Base-by-base conservation (phyloP, 169 alveolate species). In the Eimeria necatrix region DNA sequence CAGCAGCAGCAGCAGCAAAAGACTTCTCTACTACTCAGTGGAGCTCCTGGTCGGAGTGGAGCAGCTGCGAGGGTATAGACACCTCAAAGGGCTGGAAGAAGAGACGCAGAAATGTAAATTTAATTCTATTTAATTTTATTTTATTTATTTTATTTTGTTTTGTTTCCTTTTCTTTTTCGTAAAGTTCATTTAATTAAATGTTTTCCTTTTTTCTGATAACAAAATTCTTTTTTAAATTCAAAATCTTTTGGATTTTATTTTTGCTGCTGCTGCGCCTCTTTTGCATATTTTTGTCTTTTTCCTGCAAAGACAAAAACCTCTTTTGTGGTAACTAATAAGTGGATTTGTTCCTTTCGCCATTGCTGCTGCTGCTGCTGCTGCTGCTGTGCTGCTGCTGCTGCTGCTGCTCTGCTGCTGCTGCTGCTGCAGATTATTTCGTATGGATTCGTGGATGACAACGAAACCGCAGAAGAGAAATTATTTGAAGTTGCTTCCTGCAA, bases 31-130 rank as follows among this genome's bases (percentile, higher is more conserved):
- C 89, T 16, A 48, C 87, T 12, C 64, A 48, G 61, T 89, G 73
- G 87, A 18, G 52, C 16, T 32, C 26, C 1, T 89, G 94, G 94
- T 16, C 64, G 14, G 41, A 16, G 14, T 89, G 94, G 94, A 89
- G 94, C 59, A 89, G 94, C 59, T 89, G 94, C 61, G 80, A 73
- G 32, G 64, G 24, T 4, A 81, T 89, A 4, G 94, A 89, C 88
- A 14, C 76, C 51, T 20, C 20, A 4, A 26, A 24, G 49, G 94
- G 94, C 5, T 89, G 94, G 94, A 89, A 89, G 74, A 89, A 89
- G 48, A 22, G 94, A 26, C 48, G 56, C 22, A 60, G 94, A 89
- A 8, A 48, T 7, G 94, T 89, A 18, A 4, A 78, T 4, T 71
- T 22, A 7, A 5, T 61, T 61, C n/a, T 61, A 6, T 16, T 61